Percentiles rank a stretch among this genome's conserved stretches.
Conservation (phyloP, 2,329 filamentous ascomycete genomes). For the Lachnellula arida region DNA sequence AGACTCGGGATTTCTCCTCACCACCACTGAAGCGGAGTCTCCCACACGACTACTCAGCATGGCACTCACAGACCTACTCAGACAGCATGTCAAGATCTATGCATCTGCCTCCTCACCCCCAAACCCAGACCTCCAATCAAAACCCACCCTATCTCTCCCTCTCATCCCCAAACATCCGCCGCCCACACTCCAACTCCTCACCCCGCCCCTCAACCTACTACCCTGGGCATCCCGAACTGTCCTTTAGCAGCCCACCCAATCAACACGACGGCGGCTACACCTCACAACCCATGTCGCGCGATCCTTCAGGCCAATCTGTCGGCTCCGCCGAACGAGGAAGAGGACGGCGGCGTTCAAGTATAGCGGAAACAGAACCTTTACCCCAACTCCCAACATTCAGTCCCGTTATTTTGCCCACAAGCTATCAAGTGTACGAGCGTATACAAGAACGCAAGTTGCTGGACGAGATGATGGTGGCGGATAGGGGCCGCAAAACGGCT, state of each 20-base stretch:
- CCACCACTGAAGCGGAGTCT: conserved; percentile 7
- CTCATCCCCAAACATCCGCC: conserved; percentile 14
- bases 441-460: conserved; percentile 7
- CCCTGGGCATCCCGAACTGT: conserved; percentile 37
- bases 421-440: conserved; percentile 23
- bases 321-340: conserved; percentile 18
- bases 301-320: conserved; percentile 39
- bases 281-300: conserved; percentile 47
- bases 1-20: conserved; percentile 6
- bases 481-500: neutral
- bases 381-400: conserved; percentile 25
- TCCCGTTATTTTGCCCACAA: conserved; percentile 19
- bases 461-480: neutral
- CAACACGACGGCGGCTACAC: conserved; percentile 38
- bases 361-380: conserved; percentile 29
- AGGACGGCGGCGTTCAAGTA: conserved; percentile 11
- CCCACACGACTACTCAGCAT: conserved; percentile 14
- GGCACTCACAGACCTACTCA: conserved; percentile 18
- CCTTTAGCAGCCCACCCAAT: conserved; percentile 33
- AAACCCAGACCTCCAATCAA: neutral
- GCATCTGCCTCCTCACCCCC: neutral
- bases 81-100: conserved; percentile 11
- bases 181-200: conserved; percentile 7
- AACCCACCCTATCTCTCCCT: conserved; percentile 16
- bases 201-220: conserved; percentile 17